These are phyloP conservation scores for Teratosphaeriaceae sp. DNA, from an alignment of 2,329 filamentous ascomycete species.

Conservation along the genomic window DNA sequence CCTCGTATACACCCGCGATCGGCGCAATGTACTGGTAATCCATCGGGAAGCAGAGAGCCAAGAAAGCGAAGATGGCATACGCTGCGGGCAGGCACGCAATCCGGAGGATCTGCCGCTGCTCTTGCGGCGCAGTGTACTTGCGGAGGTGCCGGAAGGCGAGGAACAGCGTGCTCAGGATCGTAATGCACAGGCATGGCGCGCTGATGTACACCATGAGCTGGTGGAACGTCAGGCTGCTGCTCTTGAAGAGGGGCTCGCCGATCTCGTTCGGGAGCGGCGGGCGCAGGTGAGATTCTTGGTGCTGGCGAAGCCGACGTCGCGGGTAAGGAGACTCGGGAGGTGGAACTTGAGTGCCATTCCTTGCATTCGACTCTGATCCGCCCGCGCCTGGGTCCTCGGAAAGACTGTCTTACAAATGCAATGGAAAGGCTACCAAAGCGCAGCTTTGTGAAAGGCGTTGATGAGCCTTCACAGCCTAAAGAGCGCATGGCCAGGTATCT, in stretches of 20 bases:
- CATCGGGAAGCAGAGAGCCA: slow-evolving; percentile 12
- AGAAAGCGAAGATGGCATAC: slow-evolving; percentile 14
- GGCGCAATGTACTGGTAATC: slow-evolving; percentile 14
- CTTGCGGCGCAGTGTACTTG: slow-evolving; percentile 14
- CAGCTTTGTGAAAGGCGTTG: too few relatives aligned
- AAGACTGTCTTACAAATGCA: too few relatives aligned
- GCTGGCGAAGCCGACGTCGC: slow-evolving; percentile 1
- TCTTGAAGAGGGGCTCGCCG: slow-evolving; percentile 10
- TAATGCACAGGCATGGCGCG: slow-evolving; percentile 10
- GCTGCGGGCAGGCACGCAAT: slow-evolving; percentile 11
- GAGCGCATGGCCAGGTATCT: too few relatives aligned
- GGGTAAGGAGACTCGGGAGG: slow-evolving; percentile 1
- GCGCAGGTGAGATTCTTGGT: slow-evolving; percentile 11
- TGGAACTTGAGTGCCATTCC: slow-evolving; percentile 1
- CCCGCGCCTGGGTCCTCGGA: too few relatives aligned
- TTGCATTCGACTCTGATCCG: too few relatives aligned
- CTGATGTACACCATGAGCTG: slow-evolving; percentile 14
- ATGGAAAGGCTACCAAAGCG: too few relatives aligned
- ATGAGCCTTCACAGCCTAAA: too few relatives aligned
- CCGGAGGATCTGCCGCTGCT: slow-evolving; percentile 17
- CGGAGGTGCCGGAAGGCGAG: slow-evolving; percentile 11
- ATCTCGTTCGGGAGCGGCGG: slow-evolving; percentile 6
- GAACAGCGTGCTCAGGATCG: slow-evolving; percentile 3
- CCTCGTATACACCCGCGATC: slow-evolving; percentile 13
- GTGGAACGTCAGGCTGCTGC: slow-evolving; percentile 13